Conservation (phyloP, 1,284 basidiomycete genomes). For the Marasmius fiardii region DNA sequence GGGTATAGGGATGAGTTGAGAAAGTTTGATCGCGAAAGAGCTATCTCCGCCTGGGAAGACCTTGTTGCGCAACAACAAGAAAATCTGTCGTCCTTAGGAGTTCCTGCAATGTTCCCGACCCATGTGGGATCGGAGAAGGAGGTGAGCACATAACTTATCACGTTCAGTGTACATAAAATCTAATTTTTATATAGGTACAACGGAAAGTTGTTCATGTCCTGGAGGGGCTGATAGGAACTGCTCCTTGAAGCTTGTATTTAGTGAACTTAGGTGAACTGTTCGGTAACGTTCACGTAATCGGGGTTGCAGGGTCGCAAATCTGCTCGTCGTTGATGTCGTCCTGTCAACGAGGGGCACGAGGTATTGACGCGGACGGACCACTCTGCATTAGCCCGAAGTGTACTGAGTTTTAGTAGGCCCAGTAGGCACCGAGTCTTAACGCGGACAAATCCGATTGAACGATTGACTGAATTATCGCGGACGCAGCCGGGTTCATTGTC, state of each 20-base stretch:
- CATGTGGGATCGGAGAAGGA: conserved; percentile 45
- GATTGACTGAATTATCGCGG: too few relatives aligned
- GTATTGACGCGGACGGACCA: too few relatives aligned
- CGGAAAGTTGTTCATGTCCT: conserved; percentile 33
- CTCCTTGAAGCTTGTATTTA: background rate
- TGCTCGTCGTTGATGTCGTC: too few relatives aligned
- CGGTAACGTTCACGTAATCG: background rate
- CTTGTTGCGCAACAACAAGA: conserved; percentile 68
- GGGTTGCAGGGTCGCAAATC: too few relatives aligned
- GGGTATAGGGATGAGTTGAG: conserved; percentile 60
- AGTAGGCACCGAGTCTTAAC: too few relatives aligned
- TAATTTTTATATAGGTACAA: conserved; percentile 34
- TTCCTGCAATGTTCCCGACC: conserved; percentile 70
- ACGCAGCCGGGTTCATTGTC: too few relatives aligned
- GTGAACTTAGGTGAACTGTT: too few relatives aligned
- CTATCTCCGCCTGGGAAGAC: conserved; percentile 68
- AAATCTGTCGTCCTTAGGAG: conserved; percentile 50
- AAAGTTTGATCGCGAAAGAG: conserved; percentile 63
- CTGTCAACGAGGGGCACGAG: too few relatives aligned
- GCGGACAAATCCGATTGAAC: too few relatives aligned
- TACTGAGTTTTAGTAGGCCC: too few relatives aligned
- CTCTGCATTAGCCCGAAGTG: too few relatives aligned
- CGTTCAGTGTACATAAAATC: background rate
- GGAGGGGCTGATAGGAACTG: conserved; percentile 23
- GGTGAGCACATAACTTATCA: conserved; percentile 32